These are phyloP conservation scores for Fomitopsis palustris DNA, from an alignment of 1,284 basidiomycete genomes.

Conservation along the genomic window DNA sequence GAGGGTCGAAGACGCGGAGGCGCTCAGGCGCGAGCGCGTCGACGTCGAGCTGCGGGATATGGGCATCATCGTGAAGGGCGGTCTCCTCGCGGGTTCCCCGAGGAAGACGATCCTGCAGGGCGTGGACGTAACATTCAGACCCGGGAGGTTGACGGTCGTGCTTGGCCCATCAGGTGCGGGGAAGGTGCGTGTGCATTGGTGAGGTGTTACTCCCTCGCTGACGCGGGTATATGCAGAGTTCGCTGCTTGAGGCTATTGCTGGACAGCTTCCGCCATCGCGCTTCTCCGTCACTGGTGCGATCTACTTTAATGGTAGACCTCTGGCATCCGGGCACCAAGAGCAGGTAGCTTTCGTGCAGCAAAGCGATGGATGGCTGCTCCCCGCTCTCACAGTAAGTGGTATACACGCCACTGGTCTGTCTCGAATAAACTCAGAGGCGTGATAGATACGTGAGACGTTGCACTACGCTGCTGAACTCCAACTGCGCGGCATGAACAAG, in stretches of 20 bases:
- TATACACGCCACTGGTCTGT: not conserved
- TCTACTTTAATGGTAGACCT: not conserved
- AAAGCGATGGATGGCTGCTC: not conserved
- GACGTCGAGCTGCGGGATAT: not conserved
- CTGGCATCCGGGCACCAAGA: not conserved
- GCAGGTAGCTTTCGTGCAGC: conserved; percentile 1
- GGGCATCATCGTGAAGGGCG: conserved; percentile 1
- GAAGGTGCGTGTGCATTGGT: not conserved
- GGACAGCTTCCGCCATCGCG: not conserved
- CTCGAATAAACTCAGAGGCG: not conserved
- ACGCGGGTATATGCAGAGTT: not conserved
- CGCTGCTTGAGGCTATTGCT: not conserved
- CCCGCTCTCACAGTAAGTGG: not conserved
- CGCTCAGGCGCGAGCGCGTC: not conserved
- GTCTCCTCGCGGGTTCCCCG: not conserved
- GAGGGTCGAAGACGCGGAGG: not conserved
- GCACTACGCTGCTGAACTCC: not conserved
- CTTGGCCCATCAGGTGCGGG: not conserved
- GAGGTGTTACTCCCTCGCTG: not conserved
- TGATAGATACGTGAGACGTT: not conserved
- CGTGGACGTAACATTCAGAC: not conserved
- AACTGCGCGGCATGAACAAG: not conserved
- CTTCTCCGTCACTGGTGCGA: not conserved
- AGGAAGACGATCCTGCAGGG: not conserved
- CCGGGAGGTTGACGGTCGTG: not conserved